These are phyloP conservation scores for Mimosa bimucronata DNA, from an alignment of 306 rosid species.

Conservation along the genomic window DNA sequence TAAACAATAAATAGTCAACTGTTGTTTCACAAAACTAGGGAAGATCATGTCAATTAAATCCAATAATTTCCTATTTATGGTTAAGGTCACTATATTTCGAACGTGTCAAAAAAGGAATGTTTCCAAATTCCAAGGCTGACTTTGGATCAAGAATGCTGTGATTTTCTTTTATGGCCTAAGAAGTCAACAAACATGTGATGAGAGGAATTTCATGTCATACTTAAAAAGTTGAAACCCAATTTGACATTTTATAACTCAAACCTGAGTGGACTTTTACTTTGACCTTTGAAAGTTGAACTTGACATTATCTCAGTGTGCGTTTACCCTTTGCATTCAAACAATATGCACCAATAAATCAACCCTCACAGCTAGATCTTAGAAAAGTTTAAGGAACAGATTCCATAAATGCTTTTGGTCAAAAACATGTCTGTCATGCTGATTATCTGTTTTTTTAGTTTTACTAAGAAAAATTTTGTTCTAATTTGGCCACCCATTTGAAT, in stretches of 20 bases:
- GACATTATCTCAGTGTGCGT: conserved; percentile 5
- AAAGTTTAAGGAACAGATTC: conserved; percentile 11
- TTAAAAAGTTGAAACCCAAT: conserved; percentile 12
- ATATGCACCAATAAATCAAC: neutral
- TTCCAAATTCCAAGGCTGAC: neutral
- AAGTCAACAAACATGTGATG: conserved; percentile 35
- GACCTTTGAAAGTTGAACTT: conserved; percentile 36
- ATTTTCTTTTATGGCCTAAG: neutral
- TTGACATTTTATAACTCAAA: neutral
- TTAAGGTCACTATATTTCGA: neutral
- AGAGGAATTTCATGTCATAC: neutral
- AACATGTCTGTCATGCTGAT: neutral
- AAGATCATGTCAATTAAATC: neutral
- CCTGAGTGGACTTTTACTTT: conserved; percentile 13
- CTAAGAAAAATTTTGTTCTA: neutral
- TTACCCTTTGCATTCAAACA: conserved; percentile 23
- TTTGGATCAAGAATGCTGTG: neutral
- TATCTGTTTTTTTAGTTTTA: neutral
- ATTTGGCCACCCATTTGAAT: neutral
- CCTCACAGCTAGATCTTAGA: conserved; percentile 29
- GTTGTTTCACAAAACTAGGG: neutral
- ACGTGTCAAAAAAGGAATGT: neutral
- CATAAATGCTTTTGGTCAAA: neutral
- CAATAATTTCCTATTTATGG: conserved; percentile 9
- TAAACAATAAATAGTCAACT: neutral